A percentile compares a stretch with the other conserved stretches of the same genome.
Evolutionary conservation across 23 red algal species (phyloP).

Genomic region (Chondrus crispus): DNA sequence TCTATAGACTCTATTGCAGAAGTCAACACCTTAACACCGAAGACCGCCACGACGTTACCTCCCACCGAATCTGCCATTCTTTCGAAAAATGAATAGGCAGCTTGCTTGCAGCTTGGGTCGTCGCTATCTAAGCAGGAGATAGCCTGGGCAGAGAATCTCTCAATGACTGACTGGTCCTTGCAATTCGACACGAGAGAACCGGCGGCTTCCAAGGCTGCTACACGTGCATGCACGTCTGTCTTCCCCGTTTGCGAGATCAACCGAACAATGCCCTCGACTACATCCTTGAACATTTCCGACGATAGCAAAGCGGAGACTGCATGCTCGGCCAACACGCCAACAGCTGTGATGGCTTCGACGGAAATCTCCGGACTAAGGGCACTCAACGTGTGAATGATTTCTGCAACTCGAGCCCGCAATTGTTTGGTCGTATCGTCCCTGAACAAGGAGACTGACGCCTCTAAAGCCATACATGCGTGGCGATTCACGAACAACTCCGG

Average conservation of each 20-base stretch:
- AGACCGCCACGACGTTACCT: not conserved
- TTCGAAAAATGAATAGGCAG: conserved; percentile 9
- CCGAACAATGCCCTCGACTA: not conserved
- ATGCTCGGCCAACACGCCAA: conserved; percentile 1
- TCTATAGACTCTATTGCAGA: not conserved
- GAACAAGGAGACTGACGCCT: not conserved
- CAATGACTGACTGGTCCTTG: not conserved
- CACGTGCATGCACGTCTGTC: not conserved
- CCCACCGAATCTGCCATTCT: conserved; percentile 19
- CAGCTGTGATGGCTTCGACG: not conserved
- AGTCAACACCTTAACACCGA: not conserved
- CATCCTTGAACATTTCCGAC: not conserved
- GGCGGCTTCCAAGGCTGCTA: not conserved
- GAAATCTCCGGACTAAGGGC: not conserved
- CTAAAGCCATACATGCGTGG: conserved; percentile 13
- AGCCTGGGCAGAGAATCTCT: not conserved
- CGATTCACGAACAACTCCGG: not conserved
- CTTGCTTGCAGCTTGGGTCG: not conserved
- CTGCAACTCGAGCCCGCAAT: not conserved
- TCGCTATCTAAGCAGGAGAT: not conserved
- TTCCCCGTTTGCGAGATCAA: not conserved
- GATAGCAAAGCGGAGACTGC: not conserved
- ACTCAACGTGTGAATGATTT: not conserved
- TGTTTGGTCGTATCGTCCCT: not conserved
- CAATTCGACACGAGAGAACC: not conserved